Percentiles rank a stretch among this genome's conserved stretches.
phyloP scores from a whole-genome alignment of 1,139 yeast genomes.

The Hyphopichia burtonii region DNA sequence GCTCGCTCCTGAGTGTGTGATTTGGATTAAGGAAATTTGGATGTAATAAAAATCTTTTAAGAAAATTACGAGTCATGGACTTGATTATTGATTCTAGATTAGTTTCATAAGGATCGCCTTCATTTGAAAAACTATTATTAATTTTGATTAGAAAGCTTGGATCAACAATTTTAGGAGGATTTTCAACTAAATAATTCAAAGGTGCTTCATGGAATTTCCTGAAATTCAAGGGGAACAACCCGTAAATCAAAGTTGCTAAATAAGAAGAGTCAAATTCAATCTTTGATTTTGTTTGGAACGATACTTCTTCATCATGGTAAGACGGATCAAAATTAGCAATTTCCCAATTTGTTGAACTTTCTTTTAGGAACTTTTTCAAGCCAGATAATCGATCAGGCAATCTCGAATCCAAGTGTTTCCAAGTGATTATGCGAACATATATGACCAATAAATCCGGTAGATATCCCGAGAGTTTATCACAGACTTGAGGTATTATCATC shows the following conservation, averaged over 20 bases:
- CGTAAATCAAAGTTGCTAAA: conserved; percentile 50
- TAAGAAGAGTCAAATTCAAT: conserved; percentile 21
- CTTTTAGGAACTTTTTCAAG: neutral
- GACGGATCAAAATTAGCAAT: conserved; percentile 10
- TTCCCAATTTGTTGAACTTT: conserved; percentile 12
- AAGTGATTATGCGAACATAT: conserved; percentile 39
- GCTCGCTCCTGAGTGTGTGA: conserved; percentile 38
- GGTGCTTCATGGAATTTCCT: conserved; percentile 47
- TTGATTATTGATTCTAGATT: conserved; percentile 6
- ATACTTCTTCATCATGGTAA: neutral
- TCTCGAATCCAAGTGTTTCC: conserved; percentile 21
- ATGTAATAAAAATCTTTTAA: conserved; percentile 40
- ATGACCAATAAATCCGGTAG: conserved; percentile 47
- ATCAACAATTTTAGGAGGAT: conserved; percentile 12
- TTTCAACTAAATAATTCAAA: conserved; percentile 12
- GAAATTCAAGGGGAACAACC: conserved; percentile 58
- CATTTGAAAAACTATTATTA: conserved; percentile 4
- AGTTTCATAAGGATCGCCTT: conserved; percentile 9
- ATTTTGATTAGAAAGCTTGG: conserved; percentile 6
- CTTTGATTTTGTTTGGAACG: conserved; percentile 7
- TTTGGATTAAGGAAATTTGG: conserved; percentile 42
- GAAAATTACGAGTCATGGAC: conserved; percentile 10
- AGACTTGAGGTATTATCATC: conserved; percentile 57
- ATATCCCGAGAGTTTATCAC: conserved; percentile 29
- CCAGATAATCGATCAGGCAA: neutral